A percentile compares a stretch with the other conserved stretches of the same genome.
These are phyloP conservation scores for Penicillium coffeae DNA, from an alignment of 495 filamentous ascomycete genomes.

Conservation along the genomic window DNA sequence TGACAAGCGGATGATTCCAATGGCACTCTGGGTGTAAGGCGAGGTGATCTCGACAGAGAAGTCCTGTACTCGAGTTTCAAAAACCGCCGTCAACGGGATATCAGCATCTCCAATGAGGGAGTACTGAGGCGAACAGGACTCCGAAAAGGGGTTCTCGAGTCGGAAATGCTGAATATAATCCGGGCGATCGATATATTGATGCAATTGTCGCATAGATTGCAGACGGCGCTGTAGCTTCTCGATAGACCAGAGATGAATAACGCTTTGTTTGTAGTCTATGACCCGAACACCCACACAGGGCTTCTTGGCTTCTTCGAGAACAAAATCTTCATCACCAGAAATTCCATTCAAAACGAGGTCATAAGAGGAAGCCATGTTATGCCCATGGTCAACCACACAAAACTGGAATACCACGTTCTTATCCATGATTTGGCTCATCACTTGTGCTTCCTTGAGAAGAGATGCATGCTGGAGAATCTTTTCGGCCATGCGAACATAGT, in stretches of 20 bases:
- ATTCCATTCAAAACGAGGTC: slow-evolving; percentile 94
- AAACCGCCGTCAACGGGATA: slow-evolving; percentile 88
- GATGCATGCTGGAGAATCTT: slow-evolving; percentile 82
- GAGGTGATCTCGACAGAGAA: slow-evolving; percentile 86
- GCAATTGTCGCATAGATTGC: slow-evolving; percentile 89
- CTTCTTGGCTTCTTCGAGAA: slow-evolving; percentile 77
- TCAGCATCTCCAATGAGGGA: slow-evolving; percentile 92
- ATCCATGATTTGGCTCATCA: slow-evolving; percentile 96
- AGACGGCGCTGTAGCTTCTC: slow-evolving; percentile 87
- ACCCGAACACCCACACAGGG: slow-evolving; percentile 90
- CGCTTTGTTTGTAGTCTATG: slow-evolving; percentile 82
- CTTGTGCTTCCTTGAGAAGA: slow-evolving; percentile 88
- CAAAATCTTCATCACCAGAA: slow-evolving; percentile 79
- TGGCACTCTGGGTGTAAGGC: slow-evolving; percentile 83
- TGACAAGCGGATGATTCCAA: slow-evolving; percentile 86
- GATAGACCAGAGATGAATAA: slow-evolving; percentile 91
- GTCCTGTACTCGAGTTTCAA: slow-evolving; percentile 92
- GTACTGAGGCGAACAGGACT: slow-evolving; percentile 84
- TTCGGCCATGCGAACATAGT: slow-evolving; percentile 94
- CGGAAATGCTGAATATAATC: slow-evolving; percentile 75
- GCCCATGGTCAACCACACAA: slow-evolving; percentile 82
- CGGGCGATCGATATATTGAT: slow-evolving; percentile 91
- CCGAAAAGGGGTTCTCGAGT: slow-evolving; percentile 73
- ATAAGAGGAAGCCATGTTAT: slow-evolving; percentile 86
- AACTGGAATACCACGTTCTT: slow-evolving; percentile 95